Percentiles rank a stretch among this genome's conserved stretches.
Evolutionary conservation across 2,329 filamentous ascomycete species (phyloP).

Genomic region (Neonectria sp.): DNA sequence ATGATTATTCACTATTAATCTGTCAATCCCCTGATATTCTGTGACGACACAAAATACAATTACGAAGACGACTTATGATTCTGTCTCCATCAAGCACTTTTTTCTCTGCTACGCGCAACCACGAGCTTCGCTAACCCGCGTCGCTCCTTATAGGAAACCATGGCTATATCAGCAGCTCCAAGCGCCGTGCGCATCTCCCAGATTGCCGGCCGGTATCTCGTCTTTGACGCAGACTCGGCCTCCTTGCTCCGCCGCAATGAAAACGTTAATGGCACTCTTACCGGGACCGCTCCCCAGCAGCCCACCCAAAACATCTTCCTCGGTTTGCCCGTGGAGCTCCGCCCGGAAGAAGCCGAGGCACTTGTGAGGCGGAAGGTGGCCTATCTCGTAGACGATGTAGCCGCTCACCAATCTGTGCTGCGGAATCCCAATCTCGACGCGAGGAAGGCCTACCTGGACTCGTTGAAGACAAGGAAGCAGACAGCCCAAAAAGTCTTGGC

Average conservation of each 20-base stretch:
- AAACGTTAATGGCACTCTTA: conserved; percentile 88
- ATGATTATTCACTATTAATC: conserved; percentile 70
- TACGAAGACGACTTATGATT: conserved; percentile 63
- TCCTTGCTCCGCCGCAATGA: conserved; percentile 83
- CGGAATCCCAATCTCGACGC: conserved; percentile 69
- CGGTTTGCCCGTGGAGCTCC: conserved; percentile 88
- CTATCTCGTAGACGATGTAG: conserved; percentile 85
- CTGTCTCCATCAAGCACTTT: conserved; percentile 32
- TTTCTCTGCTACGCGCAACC: conserved; percentile 18
- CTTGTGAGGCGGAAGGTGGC: conserved; percentile 84
- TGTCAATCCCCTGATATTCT: conserved; percentile 72
- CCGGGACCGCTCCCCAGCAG: conserved; percentile 90
- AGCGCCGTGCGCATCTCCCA: conserved; percentile 82
- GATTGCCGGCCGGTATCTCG: conserved; percentile 85
- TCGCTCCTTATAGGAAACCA: conserved; percentile 37
- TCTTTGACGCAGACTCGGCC: conserved; percentile 89
- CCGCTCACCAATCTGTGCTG: conserved; percentile 78
- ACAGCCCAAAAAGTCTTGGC: conserved; percentile 58
- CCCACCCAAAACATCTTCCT: conserved; percentile 96
- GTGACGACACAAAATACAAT: conserved; percentile 60
- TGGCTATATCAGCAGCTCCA: conserved; percentile 38
- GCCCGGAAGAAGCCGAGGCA: conserved; percentile 89
- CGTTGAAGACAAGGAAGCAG: conserved; percentile 61
- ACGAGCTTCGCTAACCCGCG: conserved; percentile 39
- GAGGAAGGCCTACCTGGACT: conserved; percentile 75